phyloP scores from a whole-genome alignment of 805 yeast genomes.

The Kuraishia borneana region DNA sequence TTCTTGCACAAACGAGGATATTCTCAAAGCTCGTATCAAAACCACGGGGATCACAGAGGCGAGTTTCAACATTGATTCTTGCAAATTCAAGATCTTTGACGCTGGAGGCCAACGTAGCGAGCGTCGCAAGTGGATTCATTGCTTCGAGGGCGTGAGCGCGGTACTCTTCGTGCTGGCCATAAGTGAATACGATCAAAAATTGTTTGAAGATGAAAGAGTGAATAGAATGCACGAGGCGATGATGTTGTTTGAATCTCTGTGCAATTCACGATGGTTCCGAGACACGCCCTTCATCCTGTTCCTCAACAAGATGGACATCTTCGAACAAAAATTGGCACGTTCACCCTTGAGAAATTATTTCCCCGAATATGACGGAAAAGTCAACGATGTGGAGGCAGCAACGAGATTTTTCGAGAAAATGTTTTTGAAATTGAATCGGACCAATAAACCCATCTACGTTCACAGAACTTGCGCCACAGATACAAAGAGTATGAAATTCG shows the following conservation, averaged over 20 bases:
- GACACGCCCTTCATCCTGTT: conserved; percentile 84
- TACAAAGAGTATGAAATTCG: conserved; percentile 78
- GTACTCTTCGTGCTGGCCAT: conserved; percentile 83
- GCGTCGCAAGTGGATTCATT: conserved; percentile 89
- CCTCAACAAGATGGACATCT: conserved; percentile 77
- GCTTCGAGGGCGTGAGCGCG: conserved; percentile 83
- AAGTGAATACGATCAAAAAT: conserved; percentile 83
- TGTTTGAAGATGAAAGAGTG: conserved; percentile 82
- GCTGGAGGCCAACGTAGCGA: conserved; percentile 96
- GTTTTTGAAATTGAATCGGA: conserved; percentile 52
- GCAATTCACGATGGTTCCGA: conserved; percentile 78
- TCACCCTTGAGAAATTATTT: conserved; percentile 64
- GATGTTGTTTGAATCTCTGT: conserved; percentile 68
- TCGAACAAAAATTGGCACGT: conserved; percentile 54
- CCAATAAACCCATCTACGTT: conserved; percentile 69
- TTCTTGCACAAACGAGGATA: conserved; percentile 70
- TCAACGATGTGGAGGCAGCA: conserved; percentile 56
- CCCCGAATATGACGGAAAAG: conserved; percentile 66
- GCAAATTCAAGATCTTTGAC: conserved; percentile 70
- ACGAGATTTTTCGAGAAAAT: conserved; percentile 58
- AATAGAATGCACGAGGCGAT: conserved; percentile 89
- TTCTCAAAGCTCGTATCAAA: conserved; percentile 81
- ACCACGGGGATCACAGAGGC: conserved; percentile 95
- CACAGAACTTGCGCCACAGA: conserved; percentile 97
- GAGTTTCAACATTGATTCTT: conserved; percentile 52